Evolutionary conservation across 768 basidiomycete species (phyloP).

Genomic region (Phlebiopsis flavidoalba): DNA sequence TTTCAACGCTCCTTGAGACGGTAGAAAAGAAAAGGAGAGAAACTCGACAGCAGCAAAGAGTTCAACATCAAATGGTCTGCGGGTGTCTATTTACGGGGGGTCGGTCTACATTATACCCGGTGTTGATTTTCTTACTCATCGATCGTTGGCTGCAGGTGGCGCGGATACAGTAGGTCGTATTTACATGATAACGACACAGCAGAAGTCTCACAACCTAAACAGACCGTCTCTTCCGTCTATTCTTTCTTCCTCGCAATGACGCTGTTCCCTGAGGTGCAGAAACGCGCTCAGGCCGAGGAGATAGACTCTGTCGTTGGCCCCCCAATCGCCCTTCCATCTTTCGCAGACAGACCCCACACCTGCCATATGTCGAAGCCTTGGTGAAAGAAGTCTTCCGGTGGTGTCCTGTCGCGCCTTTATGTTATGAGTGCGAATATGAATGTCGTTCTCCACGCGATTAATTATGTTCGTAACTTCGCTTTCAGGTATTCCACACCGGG

Average conservation of each 20-base stretch:
- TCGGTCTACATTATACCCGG: not conserved
- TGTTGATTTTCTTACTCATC: not conserved
- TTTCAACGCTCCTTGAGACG: constrained; percentile 47
- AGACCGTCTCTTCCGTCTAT: constrained; percentile 7
- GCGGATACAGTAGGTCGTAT: constrained; percentile 31
- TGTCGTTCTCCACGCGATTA: not conserved
- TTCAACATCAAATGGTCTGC: constrained; percentile 60
- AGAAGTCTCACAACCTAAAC: not conserved
- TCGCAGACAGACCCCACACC: constrained; percentile 2
- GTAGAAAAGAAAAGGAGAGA: no score
- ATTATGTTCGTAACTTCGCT: not conserved
- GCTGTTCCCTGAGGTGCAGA: constrained; percentile 14
- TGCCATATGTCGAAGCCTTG: constrained; percentile 15
- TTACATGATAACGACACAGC: not conserved
- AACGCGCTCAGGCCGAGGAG: constrained; percentile 16
- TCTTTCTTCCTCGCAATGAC: constrained; percentile 11
- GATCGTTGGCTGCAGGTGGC: constrained; percentile 22
- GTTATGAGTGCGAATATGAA: not conserved
- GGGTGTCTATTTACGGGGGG: constrained; percentile 18
- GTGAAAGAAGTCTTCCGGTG: constrained; percentile 26
- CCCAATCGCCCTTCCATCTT: constrained; percentile 1
- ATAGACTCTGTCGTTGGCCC: constrained; percentile 14
- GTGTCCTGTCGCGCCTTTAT: constrained; percentile 19
- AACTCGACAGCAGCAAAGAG: constrained; percentile 49
- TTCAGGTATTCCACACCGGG: constrained; percentile 26